These are phyloP conservation scores for Scheffersomyces segobiensis DNA, from an alignment of 1,139 yeast species.

Conservation along the genomic window DNA sequence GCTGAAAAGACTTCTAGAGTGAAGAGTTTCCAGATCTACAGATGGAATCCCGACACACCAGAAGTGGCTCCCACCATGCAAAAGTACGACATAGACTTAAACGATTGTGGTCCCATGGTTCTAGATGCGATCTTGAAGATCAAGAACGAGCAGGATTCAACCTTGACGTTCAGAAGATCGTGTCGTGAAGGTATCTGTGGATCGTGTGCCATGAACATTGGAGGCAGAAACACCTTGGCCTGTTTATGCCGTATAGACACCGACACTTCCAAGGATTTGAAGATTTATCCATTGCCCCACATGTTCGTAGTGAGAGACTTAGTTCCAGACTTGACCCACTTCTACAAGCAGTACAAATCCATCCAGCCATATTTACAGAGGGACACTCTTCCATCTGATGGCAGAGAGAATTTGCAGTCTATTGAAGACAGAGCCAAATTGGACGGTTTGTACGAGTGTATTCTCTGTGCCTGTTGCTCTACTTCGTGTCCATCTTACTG, in stretches of 20 bases:
- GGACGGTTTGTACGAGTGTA: constrained; percentile 97
- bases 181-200: constrained; percentile 99
- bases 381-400: constrained; percentile 77
- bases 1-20: constrained; percentile 51
- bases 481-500: constrained; percentile 99
- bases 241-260: constrained; percentile 93
- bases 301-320: constrained; percentile 97
- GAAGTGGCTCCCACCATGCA: constrained; percentile 88
- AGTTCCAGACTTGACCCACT: constrained; percentile 96
- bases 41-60: constrained; percentile 99
- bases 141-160: constrained; percentile 94
- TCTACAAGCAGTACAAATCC: constrained; percentile 97
- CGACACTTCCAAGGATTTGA: constrained; percentile 69
- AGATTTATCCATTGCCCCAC: constrained; percentile 96
- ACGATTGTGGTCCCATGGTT: constrained; percentile 97
- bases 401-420: constrained; percentile 89
- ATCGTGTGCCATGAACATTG: constrained; percentile 99
- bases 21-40: constrained; percentile 88
- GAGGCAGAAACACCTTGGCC: constrained; percentile 95
- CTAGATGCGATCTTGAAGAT: constrained; percentile 92
- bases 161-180: constrained; percentile 94
- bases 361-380: constrained; percentile 97
- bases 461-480: constrained; percentile 97
- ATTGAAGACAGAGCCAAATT: constrained; percentile 93
- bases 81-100: constrained; percentile 80